These are phyloP conservation scores for Microbotryomycetes sp. DNA, from an alignment of 1,284 basidiomycete species.

Conservation along the genomic window DNA sequence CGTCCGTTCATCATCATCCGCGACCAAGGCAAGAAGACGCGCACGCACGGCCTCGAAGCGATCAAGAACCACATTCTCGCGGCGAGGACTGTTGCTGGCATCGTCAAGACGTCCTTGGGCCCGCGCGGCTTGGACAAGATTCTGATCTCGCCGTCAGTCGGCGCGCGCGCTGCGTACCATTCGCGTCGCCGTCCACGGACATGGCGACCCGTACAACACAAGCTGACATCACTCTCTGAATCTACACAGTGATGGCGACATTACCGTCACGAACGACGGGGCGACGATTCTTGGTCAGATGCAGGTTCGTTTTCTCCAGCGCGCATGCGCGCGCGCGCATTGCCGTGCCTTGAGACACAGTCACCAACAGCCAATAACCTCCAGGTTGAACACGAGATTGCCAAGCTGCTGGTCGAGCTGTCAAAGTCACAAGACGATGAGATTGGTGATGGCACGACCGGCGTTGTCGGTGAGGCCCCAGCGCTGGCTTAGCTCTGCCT, in stretches of 20 bases:
- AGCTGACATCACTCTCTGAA: constrained; percentile 58
- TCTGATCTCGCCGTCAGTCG: constrained; percentile 53
- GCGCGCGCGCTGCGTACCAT: not conserved
- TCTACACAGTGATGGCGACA: constrained; percentile 68
- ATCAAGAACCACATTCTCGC: constrained; percentile 98
- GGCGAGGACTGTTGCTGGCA: constrained; percentile 85
- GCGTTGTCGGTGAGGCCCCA: constrained; percentile 77
- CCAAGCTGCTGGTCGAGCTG: constrained; percentile 91
- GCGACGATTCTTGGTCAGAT: constrained; percentile 92
- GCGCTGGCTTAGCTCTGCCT: constrained; percentile 6
- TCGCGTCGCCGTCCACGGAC: too few species aligned
- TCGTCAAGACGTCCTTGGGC: constrained; percentile 88
- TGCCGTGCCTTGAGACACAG: too few species aligned
- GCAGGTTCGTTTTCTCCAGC: constrained; percentile 44
- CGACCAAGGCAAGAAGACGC: constrained; percentile 90
- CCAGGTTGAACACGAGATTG: constrained; percentile 95
- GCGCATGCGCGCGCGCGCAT: too few species aligned
- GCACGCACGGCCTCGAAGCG: constrained; percentile 87
- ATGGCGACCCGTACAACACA: too few species aligned
- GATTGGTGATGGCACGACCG: constrained; percentile 98
- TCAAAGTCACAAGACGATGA: constrained; percentile 98
- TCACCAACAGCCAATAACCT: too few species aligned
- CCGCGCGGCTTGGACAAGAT: constrained; percentile 98
- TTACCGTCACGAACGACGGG: constrained; percentile 98
- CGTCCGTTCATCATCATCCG: constrained; percentile 86